Base-by-base conservation (phyloP, 78 protist genomes). In the Mantamonas sphyraenae region DNA sequence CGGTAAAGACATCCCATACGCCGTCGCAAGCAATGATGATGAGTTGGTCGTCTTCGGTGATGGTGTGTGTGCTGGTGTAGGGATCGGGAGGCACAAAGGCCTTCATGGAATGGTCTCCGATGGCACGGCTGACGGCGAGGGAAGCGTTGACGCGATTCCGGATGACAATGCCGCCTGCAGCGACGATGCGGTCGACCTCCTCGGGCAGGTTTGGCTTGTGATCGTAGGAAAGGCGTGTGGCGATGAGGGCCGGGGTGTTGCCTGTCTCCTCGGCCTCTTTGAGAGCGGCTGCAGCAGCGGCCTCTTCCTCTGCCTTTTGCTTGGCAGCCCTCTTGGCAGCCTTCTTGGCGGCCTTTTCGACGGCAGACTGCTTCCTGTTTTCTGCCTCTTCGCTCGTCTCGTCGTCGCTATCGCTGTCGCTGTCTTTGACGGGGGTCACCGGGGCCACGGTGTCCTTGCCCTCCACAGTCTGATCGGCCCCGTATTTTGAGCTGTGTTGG, bases 91-190 rank as follows among this genome's bases (percentile, higher is more conserved):
- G 10, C 28, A 47, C 66, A 38, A 38, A 61, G 37, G 14, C 26
- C 68, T 51, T 43, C 30, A 74, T 34, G 9, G 10, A 19, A 1
- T 7, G 37, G 59, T 65, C 81, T 3, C 81, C 81, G 34, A 76
- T 2, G 14, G 81, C 81, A 1, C 81, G 72, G 7, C 66, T 28
- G 16, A 76, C 72, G 24, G 74, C 17, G 28, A 76, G 73, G 34
- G 38, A 8, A 2, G 40, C 70, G 37, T 65, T 66, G 14, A 67
- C 72, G 24, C 79, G 51, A 7, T 31, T 7, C 43, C 3, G 26
- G 35, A 35, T 7, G 33, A 76, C 24, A 16, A n/a, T 37, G 31
- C 81, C 81, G 40, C 81, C 81, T 1, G 3, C 30, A n/a, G n/a
- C 47, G 28, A 2, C 30, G 60, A 76, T 55, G 1, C 71, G 45